Percentiles rank a stretch among this genome's conserved stretches.
phyloP scores from a whole-genome alignment of 2,329 filamentous ascomycete genomes.

The Orbilia ellipsospora region DNA sequence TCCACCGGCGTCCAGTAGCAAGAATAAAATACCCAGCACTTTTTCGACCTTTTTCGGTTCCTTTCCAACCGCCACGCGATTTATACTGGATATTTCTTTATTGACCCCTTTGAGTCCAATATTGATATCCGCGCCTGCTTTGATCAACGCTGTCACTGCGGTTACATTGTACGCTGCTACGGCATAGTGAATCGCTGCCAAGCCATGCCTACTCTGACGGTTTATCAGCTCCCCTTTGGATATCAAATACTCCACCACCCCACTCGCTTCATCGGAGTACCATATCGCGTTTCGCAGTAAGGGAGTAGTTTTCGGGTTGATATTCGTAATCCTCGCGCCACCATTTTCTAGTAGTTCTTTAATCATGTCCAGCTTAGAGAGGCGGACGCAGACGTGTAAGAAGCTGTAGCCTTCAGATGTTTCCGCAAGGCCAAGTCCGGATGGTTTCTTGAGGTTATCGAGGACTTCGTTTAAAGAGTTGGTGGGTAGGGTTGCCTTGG shows the following conservation, averaged over 20 bases:
- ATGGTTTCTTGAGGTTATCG: constrained; percentile 19
- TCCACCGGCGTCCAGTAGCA: constrained; percentile 13
- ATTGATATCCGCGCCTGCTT: constrained; percentile 31
- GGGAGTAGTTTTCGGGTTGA: not conserved
- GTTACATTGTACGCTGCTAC: constrained; percentile 23
- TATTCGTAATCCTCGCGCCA: not conserved
- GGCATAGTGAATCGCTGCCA: constrained; percentile 25
- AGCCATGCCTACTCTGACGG: constrained; percentile 1
- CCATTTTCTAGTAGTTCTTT: constrained; percentile 33
- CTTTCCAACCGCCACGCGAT: not conserved
- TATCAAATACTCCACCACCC: constrained; percentile 34
- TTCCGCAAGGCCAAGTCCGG: constrained; percentile 25
- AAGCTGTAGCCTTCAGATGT: constrained; percentile 25
- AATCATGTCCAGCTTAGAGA: constrained; percentile 18
- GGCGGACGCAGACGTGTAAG: constrained; percentile 23
- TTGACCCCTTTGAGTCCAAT: constrained; percentile 1
- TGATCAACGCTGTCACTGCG: constrained; percentile 11
- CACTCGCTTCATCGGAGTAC: constrained; percentile 23
- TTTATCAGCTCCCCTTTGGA: constrained; percentile 20
- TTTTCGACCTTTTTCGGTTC: not conserved
- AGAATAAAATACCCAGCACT: constrained; percentile 25
- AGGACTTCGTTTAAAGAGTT: constrained; percentile 24
- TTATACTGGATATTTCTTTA: constrained; percentile 11
- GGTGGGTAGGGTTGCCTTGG: not conserved
- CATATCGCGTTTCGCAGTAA: constrained; percentile 29